Base-by-base conservation (phyloP, 352 stramenopile genomes). In the Phytophthora palmivora region DNA sequence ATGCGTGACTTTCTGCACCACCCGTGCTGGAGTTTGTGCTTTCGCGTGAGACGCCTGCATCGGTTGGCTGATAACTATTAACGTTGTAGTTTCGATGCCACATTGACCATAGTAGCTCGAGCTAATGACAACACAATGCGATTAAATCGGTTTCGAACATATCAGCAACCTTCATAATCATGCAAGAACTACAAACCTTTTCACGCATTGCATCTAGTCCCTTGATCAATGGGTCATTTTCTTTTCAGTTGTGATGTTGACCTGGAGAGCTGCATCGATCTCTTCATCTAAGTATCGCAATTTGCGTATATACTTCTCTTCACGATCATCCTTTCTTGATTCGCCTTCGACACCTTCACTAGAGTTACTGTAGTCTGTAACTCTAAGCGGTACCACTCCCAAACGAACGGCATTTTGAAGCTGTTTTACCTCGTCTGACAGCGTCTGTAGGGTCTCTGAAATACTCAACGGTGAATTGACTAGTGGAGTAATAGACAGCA, bases 191-290 rank as follows among this genome's bases (percentile, higher is more conserved):
- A 58, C 52, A 55, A 65, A 82, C 74, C 73, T 92, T 92, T 55
- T 92, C 79, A 15, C 76, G 75, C 76, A 89, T 88, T 0, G 47
- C 43, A 34, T 92, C 79, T 9, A 92, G 54, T 24, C 67, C 66
- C 62, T 91, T 92, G 68, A 90, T 78, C 21, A 92, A 51, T 21
- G 81, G 79, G n/a, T 92, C 81, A 53, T 89, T 89, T 88, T 87
- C 69, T 90, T 89, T 58, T 89, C 81, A 0, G 83, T 92, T 19
- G 72, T 72, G 22, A 81, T 69, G 32, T 89, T 89, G 22, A 90
- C 79, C 33, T 86, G 79, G 8, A 88, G 50, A n/a, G 81, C 89
- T 9, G 79, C 83, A 12, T 77, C 66, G 14, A 90, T 72, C 36
- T 92, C 83, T 68, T 91, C 81, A 62, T 85, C 71, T 46, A 92